Evolutionary conservation across 2,329 filamentous ascomycete genomes (phyloP), one percentile per base, ranked within the genome.

Genomic region (Cercospora beticola): DNA sequence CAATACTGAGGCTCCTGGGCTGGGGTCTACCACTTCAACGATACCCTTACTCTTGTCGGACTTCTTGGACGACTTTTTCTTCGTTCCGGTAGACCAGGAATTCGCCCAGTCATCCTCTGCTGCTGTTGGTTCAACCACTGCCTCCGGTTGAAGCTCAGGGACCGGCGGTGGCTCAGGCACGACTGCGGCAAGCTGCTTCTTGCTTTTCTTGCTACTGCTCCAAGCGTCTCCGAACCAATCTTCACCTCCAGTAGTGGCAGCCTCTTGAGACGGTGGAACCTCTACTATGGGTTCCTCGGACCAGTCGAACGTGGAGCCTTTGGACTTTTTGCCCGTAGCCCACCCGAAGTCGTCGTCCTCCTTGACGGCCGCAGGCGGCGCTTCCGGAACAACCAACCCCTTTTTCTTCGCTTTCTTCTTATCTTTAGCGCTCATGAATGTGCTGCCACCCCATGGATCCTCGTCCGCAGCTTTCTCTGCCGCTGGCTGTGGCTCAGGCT

Each of bases 221-320:
- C 84, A 85, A 80, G 86, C 88, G 69, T 81, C 85, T 69, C 81
- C 83, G 76, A 87, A 87, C 73, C 87, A 86, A 68, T 85, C 85
- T 21, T 74, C 74, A 62, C 85, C 84, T 59, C 31, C 31, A 12
- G 30, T 21, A 57, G 80, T 80, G n/a, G 75, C 80, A 16, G 75
- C 73, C 4, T 70, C 72, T 43, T 70, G 68, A n/a, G 66, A 65
- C 16, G 69, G 69, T 5, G 73, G 73, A 12, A 71, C 71, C 16
- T 73, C 71, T 10, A 72, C 62, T 16, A 72, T 30, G 8, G 74
- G 65, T 28, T 77, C 76, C 46, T 74, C 73, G 6, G 71, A 72
- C 68, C 73, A 76, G 66, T 81, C 80, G 36, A 78, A 78, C 68
- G 80, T 74, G 57, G 64, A 36, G 30, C 72, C 72, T 69, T 81